Base-by-base conservation (phyloP, 1,284 basidiomycete genomes). In the Ceratobasidium sp. region DNA sequence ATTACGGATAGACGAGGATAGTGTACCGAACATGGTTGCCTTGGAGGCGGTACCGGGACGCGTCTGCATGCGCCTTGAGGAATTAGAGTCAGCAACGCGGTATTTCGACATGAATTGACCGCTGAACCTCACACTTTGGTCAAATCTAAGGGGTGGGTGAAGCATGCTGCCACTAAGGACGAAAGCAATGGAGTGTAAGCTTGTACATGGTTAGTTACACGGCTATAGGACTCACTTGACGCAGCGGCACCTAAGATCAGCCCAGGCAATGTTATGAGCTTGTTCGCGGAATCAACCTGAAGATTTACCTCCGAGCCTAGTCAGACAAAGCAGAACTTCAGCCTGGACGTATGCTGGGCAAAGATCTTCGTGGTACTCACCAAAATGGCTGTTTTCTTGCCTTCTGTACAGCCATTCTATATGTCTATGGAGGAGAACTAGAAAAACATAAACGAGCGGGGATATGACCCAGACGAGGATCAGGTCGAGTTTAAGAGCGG, bases 111-210 rank as follows among this genome's bases (percentile, higher is more conserved):
- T 4, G 16, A 16, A 10, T 20, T 62, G 8, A 16, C 14, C 55
- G 23, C 12, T 64, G 20, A 33, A 46, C 79, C 84, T 69, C 78
- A 95, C 94, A 96, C 94, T 90, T 95, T 94, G 78, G 93, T 92
- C 76, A 96, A 87, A 84, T 96, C 95, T 65, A 96, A 85, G 41
- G 95, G 95, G 86, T 96, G 95, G 0, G 94, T 96, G 83, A 90
- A 93, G 81, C 90, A 92, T 70, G 94, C 93, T 54, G 95, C 94
- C 91, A 96, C 94, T 96, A 79, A 78, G 38, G 80, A 74, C 52
- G 77, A 60, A 59, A 6, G 50, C 75, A 68, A 54, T 70, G 12
- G 78, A 65, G 60, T 30, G 14, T 27, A 16, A 77, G 18, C 79
- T 75, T 66, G 33, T 44, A 46, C 23, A 23, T 35, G 80, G n/a